phyloP scores from a whole-genome alignment of 192 early-diverging fungal genomes.

The Coemansia sp. region DNA sequence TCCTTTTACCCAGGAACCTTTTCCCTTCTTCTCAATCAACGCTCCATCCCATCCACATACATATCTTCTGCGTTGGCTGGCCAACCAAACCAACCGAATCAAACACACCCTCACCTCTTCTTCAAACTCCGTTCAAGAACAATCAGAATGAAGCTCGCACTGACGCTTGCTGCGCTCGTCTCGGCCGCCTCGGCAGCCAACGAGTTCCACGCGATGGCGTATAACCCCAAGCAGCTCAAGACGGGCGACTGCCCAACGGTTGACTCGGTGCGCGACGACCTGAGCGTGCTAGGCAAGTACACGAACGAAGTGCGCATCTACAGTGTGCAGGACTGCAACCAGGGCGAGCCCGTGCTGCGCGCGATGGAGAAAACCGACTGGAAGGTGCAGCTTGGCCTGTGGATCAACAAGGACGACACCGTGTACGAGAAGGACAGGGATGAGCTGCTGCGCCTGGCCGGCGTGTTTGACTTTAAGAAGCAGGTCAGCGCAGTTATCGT shows the following conservation, averaged over 20 bases:
- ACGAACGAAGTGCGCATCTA: slow-evolving; percentile 63
- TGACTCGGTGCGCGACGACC: slow-evolving; percentile 58
- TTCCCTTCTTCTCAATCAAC: background rate
- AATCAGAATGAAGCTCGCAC: slow-evolving; percentile 29
- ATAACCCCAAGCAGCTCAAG: slow-evolving; percentile 56
- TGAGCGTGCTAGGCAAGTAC: slow-evolving; percentile 55
- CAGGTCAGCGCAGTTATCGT: slow-evolving; percentile 58
- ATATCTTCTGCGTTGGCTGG: background rate
- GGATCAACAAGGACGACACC: slow-evolving; percentile 57
- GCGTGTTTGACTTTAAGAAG: slow-evolving; percentile 44
- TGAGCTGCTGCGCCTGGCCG: slow-evolving; percentile 43
- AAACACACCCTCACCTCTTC: too few species aligned
- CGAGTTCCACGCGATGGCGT: slow-evolving; percentile 58
- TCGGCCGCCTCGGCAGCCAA: slow-evolving; percentile 21
- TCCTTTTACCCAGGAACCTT: background rate
- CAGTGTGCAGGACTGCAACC: slow-evolving; percentile 63
- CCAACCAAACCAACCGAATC: too few species aligned
- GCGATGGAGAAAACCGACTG: slow-evolving; percentile 62
- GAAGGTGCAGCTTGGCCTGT: slow-evolving; percentile 62
- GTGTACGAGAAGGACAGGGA: slow-evolving; percentile 42
- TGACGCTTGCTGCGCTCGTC: slow-evolving; percentile 25
- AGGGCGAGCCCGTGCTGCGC: slow-evolving; percentile 58
- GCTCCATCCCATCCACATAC: background rate
- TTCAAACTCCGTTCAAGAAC: background rate
- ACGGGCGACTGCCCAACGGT: slow-evolving; percentile 61